Evolutionary conservation across 2,329 filamentous ascomycete species (phyloP), one percentile per base, ranked within the genome.

Genomic region (Chaetomium sp.): DNA sequence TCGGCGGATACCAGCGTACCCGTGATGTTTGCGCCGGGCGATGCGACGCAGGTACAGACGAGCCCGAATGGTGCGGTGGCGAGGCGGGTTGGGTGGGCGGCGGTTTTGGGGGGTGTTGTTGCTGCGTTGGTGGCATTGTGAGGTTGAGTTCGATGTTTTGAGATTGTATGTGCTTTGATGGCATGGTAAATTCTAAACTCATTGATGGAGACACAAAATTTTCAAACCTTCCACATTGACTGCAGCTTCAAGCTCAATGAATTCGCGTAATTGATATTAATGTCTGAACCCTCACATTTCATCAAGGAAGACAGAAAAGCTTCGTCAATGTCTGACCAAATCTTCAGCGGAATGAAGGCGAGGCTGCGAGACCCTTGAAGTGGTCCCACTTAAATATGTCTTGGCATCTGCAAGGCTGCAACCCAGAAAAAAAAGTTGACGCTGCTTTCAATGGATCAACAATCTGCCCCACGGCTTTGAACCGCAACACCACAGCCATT

Each of bases 21-120:
- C 12, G 65, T 79, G 19, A 67, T 81, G 40, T 79, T 81, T 61
- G 77, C 77, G 7, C 78, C 78, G 0, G 77, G 75, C n/a, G 73
- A 76, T 57, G 71, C 76, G 19, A 79, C 74, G 0, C 63, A 71
- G 9, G 63, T 80, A n/a, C 65, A 79, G 57, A 71, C 70, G 27
- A 58, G 58, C 32, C 14, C 19, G 34, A 48, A 53, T 32, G 48
- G 47, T 6, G 58, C 43, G 57, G 62, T 74, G 68, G 70, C 65
- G 62, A 55, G 62, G 65, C n/a, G 66, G 64, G 5, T 63, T 66
- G 11, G 58, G 66, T 54, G 71, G 68, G 64, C 35, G 73, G 7
- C 69, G 70, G 49, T 59, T 70, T 2, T 27, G 35, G 53, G 67
- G n/a, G 67, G 62, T 32, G 53, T 72, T 47, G 55, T 61, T 33